Conservation (phyloP, 306 rosid species). For the Cicer cuneatum region DNA sequence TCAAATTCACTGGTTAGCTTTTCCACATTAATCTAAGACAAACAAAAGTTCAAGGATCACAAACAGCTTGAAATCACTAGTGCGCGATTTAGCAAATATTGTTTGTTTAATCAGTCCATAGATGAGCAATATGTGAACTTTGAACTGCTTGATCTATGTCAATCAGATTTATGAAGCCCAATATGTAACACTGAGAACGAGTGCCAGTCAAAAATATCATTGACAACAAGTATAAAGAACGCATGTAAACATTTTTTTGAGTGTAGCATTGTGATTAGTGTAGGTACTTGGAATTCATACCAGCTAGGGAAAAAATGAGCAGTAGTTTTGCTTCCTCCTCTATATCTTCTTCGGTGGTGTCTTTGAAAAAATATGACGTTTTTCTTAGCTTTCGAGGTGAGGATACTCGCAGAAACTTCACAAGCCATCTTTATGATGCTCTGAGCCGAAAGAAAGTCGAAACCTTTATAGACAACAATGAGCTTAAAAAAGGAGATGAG, state of each 20-base stretch:
- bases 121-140: background rate
- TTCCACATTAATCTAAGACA: background rate
- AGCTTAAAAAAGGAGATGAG: background rate
- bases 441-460: background rate
- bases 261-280: background rate
- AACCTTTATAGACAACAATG: background rate
- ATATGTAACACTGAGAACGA: background rate
- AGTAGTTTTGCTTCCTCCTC: background rate
- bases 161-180: background rate
- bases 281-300: background rate
- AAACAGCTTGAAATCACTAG: background rate
- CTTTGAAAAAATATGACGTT: background rate
- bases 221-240: background rate
- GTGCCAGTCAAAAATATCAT: background rate
- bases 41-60: background rate
- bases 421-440: slow-evolving; percentile 1
- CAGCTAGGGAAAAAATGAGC: background rate
- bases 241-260: background rate
- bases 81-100: background rate
- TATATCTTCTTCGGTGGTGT: background rate
- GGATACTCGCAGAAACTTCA: slow-evolving; percentile 4
- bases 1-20: background rate
- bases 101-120: slow-evolving; percentile 1
- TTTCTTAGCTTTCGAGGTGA: slow-evolving; percentile 12
- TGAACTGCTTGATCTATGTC: background rate